Conservation (phyloP, 768 basidiomycete species). For the Strobilomyces dryophilus region DNA sequence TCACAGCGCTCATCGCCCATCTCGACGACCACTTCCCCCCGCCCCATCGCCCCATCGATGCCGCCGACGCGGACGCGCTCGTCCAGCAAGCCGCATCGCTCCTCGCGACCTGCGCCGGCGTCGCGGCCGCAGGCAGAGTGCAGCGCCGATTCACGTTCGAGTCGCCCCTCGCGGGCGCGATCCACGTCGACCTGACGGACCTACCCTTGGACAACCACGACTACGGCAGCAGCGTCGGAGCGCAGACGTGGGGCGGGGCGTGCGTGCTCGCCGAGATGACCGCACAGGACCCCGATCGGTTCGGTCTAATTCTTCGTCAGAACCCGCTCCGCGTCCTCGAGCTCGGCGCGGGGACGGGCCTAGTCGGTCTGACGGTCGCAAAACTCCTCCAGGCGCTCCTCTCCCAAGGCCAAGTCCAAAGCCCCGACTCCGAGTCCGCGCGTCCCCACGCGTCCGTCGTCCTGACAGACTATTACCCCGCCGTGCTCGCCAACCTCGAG, state of each 20-base stretch:
- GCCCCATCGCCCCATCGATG: neutral
- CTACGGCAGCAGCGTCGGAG: conserved; percentile 68
- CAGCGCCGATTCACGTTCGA: conserved; percentile 50
- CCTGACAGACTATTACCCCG: conserved; percentile 48
- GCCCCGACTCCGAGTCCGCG: neutral
- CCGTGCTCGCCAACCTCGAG: conserved; percentile 44
- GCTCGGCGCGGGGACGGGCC: conserved; percentile 55
- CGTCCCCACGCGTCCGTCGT: conserved; percentile 26
- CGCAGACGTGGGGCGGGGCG: conserved; percentile 88
- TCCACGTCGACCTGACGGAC: conserved; percentile 54
- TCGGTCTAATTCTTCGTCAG: conserved; percentile 34
- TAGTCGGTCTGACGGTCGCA: conserved; percentile 42
- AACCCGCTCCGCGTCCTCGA: conserved; percentile 41
- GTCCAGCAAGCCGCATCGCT: conserved; percentile 55
- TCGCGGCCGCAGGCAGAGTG: conserved; percentile 57
- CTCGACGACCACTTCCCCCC: conserved; percentile 12
- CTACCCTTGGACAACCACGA: conserved; percentile 67
- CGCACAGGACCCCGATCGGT: conserved; percentile 49
- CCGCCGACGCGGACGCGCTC: conserved; percentile 32
- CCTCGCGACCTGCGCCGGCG: conserved; percentile 60
- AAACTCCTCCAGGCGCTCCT: conserved; percentile 24
- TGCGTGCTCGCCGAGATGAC: conserved; percentile 78
- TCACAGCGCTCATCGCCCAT: conserved; percentile 57
- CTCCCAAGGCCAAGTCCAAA: neutral
- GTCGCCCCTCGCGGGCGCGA: conserved; percentile 6